Base-by-base conservation (phyloP, 768 basidiomycete species). In the Cystofilobasidium capitatum region DNA sequence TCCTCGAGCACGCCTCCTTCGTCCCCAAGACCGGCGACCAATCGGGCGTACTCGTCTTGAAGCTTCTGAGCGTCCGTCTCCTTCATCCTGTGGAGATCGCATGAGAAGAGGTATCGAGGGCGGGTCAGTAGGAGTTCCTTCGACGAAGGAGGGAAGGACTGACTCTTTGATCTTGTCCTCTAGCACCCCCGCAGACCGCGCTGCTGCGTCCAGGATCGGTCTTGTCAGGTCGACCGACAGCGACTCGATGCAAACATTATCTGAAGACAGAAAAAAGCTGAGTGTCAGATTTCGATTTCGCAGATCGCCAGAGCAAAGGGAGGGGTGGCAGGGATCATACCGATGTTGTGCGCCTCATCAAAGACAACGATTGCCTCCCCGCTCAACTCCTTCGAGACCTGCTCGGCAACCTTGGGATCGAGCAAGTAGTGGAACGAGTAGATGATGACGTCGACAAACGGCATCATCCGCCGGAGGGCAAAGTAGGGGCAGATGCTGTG, bases 281-380 rank as follows among this genome's bases (percentile, higher is more conserved):
- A 8, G 20, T 24, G 29, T 47, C n/a, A 29, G 29, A 17, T 20
- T 16, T 0, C 24, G 33, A 31, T 12, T 24, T 24, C 59, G 40
- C 26, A 62, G 57, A 10, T 37, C 4, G 47, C 39, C 6, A 39
- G 31, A n/a, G 0, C 36, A 29, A 45, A 45, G 17, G 6, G 29
- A 6, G 55, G 29, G 6, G 40, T 44, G 31, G 17, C 26, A 24
- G 36, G 40, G 31, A 51, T n/a, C 81, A 65, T 72, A 92, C 93
- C 93, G 61, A 99, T 99, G 76, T 99, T 99, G 78, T 99, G 96
- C 20, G 96, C 96, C 75, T 99, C 96, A 74, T 99, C 96, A 74
- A 99, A 99, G 1, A 99, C 96, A 44, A 99, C 92, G 62, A 99
- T 99, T 36, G 91, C 88, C 76, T 99, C 96, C 74, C 97, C 98